phyloP scores from a whole-genome alignment of 192 early-diverging fungal species.

The Thamnidium elegans region DNA sequence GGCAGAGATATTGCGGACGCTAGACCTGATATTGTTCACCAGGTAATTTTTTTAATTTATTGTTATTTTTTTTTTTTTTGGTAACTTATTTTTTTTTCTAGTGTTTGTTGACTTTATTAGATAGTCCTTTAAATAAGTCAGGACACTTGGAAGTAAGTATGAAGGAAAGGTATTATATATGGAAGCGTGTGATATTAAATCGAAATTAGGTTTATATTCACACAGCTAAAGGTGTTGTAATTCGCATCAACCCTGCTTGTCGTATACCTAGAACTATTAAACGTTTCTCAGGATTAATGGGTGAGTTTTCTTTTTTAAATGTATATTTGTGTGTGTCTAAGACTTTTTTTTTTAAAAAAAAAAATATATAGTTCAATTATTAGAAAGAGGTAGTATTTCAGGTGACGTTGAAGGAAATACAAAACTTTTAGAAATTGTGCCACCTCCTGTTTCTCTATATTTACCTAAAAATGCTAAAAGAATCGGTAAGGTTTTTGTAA shows the following conservation, averaged over 20 bases:
- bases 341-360: background rate
- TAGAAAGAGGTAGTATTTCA: conserved; percentile 92
- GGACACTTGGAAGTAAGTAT: conserved; percentile 73
- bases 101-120: conserved; percentile 92
- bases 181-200: background rate
- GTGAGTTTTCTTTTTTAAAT: conserved; percentile 37
- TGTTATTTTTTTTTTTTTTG: background rate
- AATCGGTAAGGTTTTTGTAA: conserved; percentile 53
- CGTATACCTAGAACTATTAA: conserved; percentile 99
- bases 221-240: conserved; percentile 88
- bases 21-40: conserved; percentile 96
- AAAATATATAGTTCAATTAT: conserved; percentile 74
- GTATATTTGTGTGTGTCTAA: too few relatives aligned
- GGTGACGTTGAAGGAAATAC: conserved; percentile 69
- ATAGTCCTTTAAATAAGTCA: conserved; percentile 97
- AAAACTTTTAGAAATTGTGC: conserved; percentile 91
- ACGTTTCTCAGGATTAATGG: conserved; percentile 96
- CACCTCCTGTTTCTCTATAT: conserved; percentile 91
- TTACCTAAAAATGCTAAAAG: conserved; percentile 83
- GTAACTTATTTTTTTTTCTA: conserved; percentile 21
- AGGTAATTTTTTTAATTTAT: conserved; percentile 48
- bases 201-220: conserved; percentile 81
- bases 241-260: conserved; percentile 93
- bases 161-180: background rate
- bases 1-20: conserved; percentile 73